phyloP scores from a whole-genome alignment of 257 asterid species.

The Galeopsis tetrahit region DNA sequence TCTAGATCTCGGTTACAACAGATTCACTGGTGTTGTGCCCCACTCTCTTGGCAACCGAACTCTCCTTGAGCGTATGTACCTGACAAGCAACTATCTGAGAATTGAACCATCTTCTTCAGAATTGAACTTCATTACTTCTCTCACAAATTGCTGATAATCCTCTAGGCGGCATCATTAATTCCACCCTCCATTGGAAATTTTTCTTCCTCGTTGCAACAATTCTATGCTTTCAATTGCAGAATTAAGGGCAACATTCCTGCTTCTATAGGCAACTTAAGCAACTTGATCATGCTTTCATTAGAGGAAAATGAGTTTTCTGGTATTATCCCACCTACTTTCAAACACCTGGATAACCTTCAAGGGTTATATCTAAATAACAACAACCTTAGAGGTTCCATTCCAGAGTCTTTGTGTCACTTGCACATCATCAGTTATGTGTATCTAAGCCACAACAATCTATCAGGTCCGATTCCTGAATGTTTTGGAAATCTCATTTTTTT shows the following conservation, averaged over 20 bases:
- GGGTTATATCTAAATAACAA: no score
- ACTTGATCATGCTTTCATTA: not conserved
- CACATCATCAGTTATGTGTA: no score
- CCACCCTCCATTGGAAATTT: slow-evolving; percentile 10
- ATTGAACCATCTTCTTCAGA: not conserved
- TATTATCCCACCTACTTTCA: not conserved
- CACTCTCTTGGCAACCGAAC: slow-evolving; percentile 27
- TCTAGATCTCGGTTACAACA: not conserved
- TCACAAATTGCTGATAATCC: not conserved
- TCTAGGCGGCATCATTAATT: slow-evolving; percentile 14
- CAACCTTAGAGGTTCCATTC: not conserved
- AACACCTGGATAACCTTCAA: no score
- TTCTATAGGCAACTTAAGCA: not conserved
- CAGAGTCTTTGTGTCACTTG: not conserved
- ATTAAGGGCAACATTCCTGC: no score
- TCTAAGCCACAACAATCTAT: not conserved
- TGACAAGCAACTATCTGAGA: not conserved
- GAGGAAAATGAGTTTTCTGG: not conserved
- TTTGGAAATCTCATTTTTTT: no score
- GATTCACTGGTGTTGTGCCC: slow-evolving; percentile 24
- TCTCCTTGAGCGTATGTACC: not conserved
- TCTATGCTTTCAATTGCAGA: not conserved
- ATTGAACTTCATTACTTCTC: not conserved
- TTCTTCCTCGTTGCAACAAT: not conserved
- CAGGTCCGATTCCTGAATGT: not conserved